phyloP scores from a whole-genome alignment of 2,329 filamentous ascomycete genomes.

The Pezicula rhizophila region DNA sequence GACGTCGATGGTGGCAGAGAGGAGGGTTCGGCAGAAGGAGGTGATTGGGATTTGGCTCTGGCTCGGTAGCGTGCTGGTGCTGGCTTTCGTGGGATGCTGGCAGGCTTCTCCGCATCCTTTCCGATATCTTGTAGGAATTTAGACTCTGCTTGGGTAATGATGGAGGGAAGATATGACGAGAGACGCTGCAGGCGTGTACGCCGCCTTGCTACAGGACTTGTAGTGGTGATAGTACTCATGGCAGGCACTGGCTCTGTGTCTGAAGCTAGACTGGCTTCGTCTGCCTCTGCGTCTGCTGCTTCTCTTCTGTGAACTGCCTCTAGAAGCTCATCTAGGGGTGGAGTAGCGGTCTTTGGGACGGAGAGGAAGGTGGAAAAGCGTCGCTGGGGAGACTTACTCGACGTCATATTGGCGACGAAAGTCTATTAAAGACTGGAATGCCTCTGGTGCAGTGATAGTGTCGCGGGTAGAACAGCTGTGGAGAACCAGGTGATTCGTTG shows the following conservation, averaged over 20 bases:
- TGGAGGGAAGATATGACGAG: background rate
- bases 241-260: background rate
- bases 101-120: background rate
- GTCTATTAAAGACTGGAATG: background rate
- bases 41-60: background rate
- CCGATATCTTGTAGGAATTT: background rate
- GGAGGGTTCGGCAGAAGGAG: background rate
- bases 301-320: background rate
- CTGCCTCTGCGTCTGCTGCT: background rate
- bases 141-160: slow-evolving; percentile 1
- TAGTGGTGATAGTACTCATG: background rate
- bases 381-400: background rate
- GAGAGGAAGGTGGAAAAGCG: background rate
- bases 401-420: background rate
- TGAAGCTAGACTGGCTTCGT: background rate
- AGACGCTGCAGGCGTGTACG: slow-evolving; percentile 2
- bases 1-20: background rate
- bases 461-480: background rate
- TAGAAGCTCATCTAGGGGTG: background rate
- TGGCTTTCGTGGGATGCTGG: background rate
- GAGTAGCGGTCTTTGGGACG: background rate
- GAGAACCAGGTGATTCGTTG: background rate
- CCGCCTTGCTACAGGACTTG: background rate
- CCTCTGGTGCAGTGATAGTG: background rate
- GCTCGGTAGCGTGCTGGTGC: background rate